Percentiles rank a stretch among this genome's conserved stretches.
These are phyloP conservation scores for Lactarius vividus DNA, from an alignment of 768 basidiomycete genomes.

Conservation along the genomic window DNA sequence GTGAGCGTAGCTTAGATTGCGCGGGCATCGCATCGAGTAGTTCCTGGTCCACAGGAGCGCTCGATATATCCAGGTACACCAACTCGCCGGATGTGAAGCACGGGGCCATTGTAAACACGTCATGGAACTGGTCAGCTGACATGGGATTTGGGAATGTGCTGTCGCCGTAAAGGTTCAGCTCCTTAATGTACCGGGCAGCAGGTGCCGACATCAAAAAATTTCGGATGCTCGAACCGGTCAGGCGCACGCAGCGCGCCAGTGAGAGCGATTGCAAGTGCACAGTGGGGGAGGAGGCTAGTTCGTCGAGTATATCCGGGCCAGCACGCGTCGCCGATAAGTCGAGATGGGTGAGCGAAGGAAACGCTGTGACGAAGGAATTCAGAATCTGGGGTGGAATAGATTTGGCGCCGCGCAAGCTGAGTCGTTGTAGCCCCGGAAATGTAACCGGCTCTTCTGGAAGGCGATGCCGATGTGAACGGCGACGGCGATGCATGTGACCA, in stretches of 20 bases:
- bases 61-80: constrained; percentile 88
- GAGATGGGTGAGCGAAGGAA: constrained; percentile 67
- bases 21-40: constrained; percentile 50
- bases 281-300: constrained; percentile 60
- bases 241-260: constrained; percentile 79
- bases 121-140: constrained; percentile 57
- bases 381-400: constrained; percentile 69
- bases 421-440: constrained; percentile 71
- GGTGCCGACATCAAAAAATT: constrained; percentile 68
- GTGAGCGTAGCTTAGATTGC: constrained; percentile 75
- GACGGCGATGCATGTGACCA: constrained; percentile 24
- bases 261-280: constrained; percentile 75
- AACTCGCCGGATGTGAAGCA: constrained; percentile 75
- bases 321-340: constrained; percentile 72
- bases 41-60: constrained; percentile 60
- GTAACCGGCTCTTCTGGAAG: constrained; percentile 50
- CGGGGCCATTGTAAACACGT: constrained; percentile 70
- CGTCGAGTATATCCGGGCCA: constrained; percentile 67
- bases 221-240: constrained; percentile 76
- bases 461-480: constrained; percentile 37
- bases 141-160: constrained; percentile 77
- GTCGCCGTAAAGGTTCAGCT: constrained; percentile 90
- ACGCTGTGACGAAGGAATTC: constrained; percentile 71
- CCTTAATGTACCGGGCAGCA: constrained; percentile 57
- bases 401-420: constrained; percentile 80